phyloP scores from a whole-genome alignment of 768 basidiomycete species.

The Boletus speciosus region DNA sequence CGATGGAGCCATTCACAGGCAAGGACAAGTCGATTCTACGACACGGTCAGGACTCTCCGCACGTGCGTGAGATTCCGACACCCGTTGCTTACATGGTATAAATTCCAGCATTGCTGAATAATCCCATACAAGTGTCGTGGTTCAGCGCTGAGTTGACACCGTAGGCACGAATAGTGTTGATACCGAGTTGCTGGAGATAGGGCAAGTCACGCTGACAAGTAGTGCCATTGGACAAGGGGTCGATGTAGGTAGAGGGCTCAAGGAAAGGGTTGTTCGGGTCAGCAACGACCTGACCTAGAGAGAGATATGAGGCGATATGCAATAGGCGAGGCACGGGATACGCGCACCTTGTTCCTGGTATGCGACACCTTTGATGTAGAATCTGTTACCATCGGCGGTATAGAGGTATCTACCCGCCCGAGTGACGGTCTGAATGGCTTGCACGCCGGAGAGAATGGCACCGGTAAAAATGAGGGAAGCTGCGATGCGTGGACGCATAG shows the following conservation, averaged over 20 bases:
- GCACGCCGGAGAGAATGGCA: constrained; percentile 45
- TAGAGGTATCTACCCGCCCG: constrained; percentile 81
- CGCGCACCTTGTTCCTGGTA: constrained; percentile 76
- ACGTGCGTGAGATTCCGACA: neutral
- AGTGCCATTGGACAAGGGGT: constrained; percentile 66
- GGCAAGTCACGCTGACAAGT: constrained; percentile 80
- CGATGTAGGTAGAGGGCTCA: constrained; percentile 73
- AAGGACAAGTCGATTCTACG: constrained; percentile 80
- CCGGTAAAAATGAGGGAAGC: constrained; percentile 36
- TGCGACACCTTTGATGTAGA: constrained; percentile 86
- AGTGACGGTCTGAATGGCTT: constrained; percentile 67
- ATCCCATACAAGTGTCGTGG: constrained; percentile 83
- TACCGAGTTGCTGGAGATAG: constrained; percentile 66
- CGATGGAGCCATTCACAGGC: constrained; percentile 82
- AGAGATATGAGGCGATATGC: neutral
- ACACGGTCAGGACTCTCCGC: constrained; percentile 6
- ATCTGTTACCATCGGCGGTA: constrained; percentile 66
- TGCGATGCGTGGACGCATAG: constrained; percentile 28
- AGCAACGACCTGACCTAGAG: constrained; percentile 36
- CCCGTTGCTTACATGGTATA: constrained; percentile 72
- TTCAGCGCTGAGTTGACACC: constrained; percentile 79
- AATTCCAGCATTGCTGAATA: constrained; percentile 74
- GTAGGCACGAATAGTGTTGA: constrained; percentile 85
- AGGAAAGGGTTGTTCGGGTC: constrained; percentile 58
- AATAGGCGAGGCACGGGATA: neutral